phyloP scores from a whole-genome alignment of 768 basidiomycete genomes.

The Hygrophorus pudorinus region DNA sequence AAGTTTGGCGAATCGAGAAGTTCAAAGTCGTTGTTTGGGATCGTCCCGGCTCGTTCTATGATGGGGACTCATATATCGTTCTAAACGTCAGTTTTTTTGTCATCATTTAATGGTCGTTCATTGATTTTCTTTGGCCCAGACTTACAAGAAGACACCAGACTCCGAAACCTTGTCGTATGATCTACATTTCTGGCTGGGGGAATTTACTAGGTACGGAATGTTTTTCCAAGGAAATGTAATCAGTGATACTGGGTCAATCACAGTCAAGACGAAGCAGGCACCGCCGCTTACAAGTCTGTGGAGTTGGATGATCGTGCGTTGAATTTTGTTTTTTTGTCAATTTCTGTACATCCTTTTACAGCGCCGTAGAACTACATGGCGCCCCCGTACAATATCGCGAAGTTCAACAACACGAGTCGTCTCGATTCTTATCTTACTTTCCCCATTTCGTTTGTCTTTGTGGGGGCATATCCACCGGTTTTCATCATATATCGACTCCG shows the following conservation, averaged over 20 bases:
- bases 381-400: conserved; percentile 52
- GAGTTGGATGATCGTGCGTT: conserved; percentile 56
- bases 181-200: conserved; percentile 59
- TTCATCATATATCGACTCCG: conserved; percentile 37
- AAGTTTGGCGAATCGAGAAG: conserved; percentile 52
- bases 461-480: conserved; percentile 41
- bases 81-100: conserved; percentile 34
- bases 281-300: conserved; percentile 58
- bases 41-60: conserved; percentile 57
- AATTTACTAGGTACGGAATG: conserved; percentile 24
- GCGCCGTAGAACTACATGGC: conserved; percentile 39
- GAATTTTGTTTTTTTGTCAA: background rate
- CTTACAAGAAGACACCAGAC: conserved; percentile 45
- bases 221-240: too few relatives aligned
- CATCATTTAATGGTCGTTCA: background rate
- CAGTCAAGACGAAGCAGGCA: conserved; percentile 51
- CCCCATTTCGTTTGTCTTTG: conserved; percentile 33
- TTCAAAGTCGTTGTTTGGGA: conserved; percentile 33
- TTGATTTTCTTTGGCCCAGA: conserved; percentile 25
- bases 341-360: background rate
- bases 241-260: too few relatives aligned
- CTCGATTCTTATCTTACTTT: conserved; percentile 40
- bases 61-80: conserved; percentile 59
- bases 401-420: conserved; percentile 48
- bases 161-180: conserved; percentile 39